phyloP scores from a whole-genome alignment of 768 basidiomycete genomes.

The Chalciporus piperatus region DNA sequence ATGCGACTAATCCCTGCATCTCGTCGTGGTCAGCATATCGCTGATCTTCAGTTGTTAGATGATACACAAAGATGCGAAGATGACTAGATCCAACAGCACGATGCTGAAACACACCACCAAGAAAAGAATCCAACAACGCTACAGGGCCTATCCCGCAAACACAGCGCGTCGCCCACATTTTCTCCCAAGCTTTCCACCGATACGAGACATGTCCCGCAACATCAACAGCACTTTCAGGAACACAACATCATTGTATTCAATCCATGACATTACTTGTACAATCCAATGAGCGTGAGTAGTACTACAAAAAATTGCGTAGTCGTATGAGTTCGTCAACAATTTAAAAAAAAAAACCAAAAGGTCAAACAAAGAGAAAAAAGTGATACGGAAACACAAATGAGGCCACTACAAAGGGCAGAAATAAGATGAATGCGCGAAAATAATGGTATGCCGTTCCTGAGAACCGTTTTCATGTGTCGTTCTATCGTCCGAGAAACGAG shows the following conservation, averaged over 20 bases:
- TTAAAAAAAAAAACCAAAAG: not conserved
- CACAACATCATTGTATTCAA: not conserved
- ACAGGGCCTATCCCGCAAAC: constrained; percentile 60
- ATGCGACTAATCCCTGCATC: too few relatives aligned
- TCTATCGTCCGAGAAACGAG: not conserved
- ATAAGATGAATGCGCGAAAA: constrained; percentile 19
- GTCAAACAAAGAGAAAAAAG: not conserved
- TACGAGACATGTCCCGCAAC: constrained; percentile 35
- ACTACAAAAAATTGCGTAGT: constrained; percentile 25
- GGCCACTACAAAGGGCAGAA: not conserved
- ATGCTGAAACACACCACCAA: not conserved
- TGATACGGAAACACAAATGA: not conserved
- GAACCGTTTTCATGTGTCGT: not conserved
- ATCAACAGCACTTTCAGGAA: too few relatives aligned
- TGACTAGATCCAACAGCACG: not conserved
- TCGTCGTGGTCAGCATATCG: too few relatives aligned
- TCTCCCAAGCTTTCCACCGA: constrained; percentile 64
- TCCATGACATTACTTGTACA: not conserved
- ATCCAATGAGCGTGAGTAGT: constrained; percentile 23
- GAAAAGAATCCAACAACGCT: not conserved
- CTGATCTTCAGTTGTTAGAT: too few relatives aligned
- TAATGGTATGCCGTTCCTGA: constrained; percentile 5
- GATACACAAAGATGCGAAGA: too few relatives aligned
- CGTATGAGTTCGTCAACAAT: constrained; percentile 3
- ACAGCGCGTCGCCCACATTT: constrained; percentile 55